Percentiles rank a stretch among this genome's conserved stretches.
phyloP scores from a whole-genome alignment of 2,329 filamentous ascomycete species.

The Apiospora koreana region DNA sequence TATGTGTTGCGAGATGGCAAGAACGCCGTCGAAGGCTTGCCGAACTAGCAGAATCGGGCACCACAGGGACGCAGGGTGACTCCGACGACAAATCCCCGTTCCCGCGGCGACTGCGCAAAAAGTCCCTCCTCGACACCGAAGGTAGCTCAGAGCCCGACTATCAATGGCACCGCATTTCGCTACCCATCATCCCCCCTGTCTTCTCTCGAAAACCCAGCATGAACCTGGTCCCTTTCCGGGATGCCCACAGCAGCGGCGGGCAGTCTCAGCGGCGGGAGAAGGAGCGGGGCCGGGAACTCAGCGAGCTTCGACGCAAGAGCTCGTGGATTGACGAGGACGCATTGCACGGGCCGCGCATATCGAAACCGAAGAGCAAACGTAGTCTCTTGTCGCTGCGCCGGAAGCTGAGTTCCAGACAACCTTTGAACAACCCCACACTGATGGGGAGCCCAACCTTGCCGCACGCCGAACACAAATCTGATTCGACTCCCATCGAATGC shows the following conservation, averaged over 20 bases:
- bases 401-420: constrained; percentile 22
- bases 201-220: constrained; percentile 23
- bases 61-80: background rate
- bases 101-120: constrained; percentile 13
- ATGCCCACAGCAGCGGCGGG: background rate
- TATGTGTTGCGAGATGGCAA: constrained; percentile 38
- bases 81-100: background rate
- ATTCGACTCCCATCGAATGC: background rate
- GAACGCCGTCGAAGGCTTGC: constrained; percentile 17
- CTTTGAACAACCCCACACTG: constrained; percentile 16
- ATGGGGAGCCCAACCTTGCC: constrained; percentile 31
- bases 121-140: background rate
- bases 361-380: constrained; percentile 22
- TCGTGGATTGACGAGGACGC: constrained; percentile 54
- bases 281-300: constrained; percentile 27
- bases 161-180: background rate
- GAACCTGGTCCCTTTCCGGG: constrained; percentile 10
- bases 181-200: constrained; percentile 26
- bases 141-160: background rate
- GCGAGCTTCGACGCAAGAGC: constrained; percentile 29
- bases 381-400: constrained; percentile 16
- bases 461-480: constrained; percentile 20
- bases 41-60: background rate
- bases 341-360: constrained; percentile 48
- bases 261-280: constrained; percentile 23